Base-by-base conservation (phyloP, 352 stramenopile genomes). In the Phytophthora meadii region DNA sequence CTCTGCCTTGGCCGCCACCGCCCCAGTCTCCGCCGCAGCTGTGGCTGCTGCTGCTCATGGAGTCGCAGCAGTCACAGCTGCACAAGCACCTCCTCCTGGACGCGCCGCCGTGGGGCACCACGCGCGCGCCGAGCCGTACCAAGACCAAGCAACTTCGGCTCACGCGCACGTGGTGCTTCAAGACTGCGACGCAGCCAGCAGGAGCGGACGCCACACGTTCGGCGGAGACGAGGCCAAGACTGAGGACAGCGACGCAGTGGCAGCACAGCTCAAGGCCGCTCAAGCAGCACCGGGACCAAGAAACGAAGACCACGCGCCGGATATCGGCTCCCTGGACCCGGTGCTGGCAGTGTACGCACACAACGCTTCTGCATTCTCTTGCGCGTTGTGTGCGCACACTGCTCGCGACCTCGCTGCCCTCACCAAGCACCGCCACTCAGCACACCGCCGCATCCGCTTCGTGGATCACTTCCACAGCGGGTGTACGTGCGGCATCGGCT, bases 271-370 rank as follows among this genome's bases (percentile, higher is more conserved):
- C 36, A 28, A 67, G 6, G 45, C 59, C 8, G 27, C 27, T 30
- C 27, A 30, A 30, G 27, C 27, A 30, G 27, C 27, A 30, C 27
- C 27, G 6, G 27, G 27, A 1, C 27, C 27, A 30, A 30, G 27
- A 30, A 30, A 2, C 22, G n/a, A n/a, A n/a, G n/a, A 22, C 2
- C 27, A 30, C 2, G 2, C 2, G 27, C 27, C 27, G 27, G 1
- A 40, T 5, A 4, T 14, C 34, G 34, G 34, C 34, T 14, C 5
- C 9, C 30, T 19, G 19, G 44, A 49, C 11, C 34, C 54, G 8
- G 44, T 54, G 44, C 34, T 49, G 3, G 30, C 54, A 25, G 54
- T 63, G 54, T 63, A 55, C 54, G 54, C 54, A 1, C 54, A 63
- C 45, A 54, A 63, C 54, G 45, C 44, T 15, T 5, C 54, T 5